Conservation (phyloP, 202 grass and related monocot genomes). For the Cymbopogon flexuosus region DNA sequence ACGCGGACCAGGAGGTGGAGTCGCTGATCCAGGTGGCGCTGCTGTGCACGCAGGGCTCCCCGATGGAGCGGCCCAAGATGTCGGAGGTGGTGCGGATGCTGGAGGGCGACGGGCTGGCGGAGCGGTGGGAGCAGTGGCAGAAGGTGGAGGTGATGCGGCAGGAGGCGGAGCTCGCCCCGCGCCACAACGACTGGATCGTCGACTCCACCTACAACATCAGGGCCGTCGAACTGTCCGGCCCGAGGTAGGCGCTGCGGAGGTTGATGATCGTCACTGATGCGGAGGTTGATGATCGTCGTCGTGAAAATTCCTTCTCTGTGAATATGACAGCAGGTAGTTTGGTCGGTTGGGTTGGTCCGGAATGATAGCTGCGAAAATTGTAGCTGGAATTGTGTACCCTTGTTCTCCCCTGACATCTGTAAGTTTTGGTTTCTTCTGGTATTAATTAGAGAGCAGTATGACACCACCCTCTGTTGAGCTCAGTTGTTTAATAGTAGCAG, state of each 20-base stretch:
- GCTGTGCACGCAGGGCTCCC: slow-evolving; percentile 65
- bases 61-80: slow-evolving; percentile 83
- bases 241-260: slow-evolving; percentile 38
- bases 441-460: background rate
- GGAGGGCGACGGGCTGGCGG: slow-evolving; percentile 73
- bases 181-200: slow-evolving; percentile 44
- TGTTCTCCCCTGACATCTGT: slow-evolving; percentile 10
- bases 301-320: background rate
- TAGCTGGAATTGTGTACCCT: background rate
- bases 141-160: slow-evolving; percentile 77
- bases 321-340: too few species aligned
- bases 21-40: slow-evolving; percentile 80
- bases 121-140: slow-evolving; percentile 97
- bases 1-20: slow-evolving; percentile 60
- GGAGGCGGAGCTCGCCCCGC: slow-evolving; percentile 43
- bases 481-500: background rate
- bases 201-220: slow-evolving; percentile 67
- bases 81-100: slow-evolving; percentile 94
- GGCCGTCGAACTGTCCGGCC: slow-evolving; percentile 62
- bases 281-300: background rate
- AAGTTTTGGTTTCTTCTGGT: background rate
- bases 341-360: background rate
- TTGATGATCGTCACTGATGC: slow-evolving; percentile 16
- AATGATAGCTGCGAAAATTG: background rate
- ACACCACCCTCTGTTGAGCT: background rate